These are phyloP conservation scores for Suhomyces chickasaworum DNA, from an alignment of 1,139 yeast species.

Conservation along the genomic window DNA sequence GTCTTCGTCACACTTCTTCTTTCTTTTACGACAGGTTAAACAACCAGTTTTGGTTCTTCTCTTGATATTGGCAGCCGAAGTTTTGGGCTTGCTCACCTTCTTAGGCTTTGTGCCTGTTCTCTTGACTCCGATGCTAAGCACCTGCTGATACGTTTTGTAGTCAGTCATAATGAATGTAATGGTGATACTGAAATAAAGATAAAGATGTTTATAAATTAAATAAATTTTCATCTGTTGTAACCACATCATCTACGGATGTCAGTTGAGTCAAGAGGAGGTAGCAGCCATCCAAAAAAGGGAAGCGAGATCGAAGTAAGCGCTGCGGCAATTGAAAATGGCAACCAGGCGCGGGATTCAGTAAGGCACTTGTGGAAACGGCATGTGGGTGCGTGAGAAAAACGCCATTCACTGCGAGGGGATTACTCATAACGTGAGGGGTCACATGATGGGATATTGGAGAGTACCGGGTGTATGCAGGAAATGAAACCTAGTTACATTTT, in stretches of 20 bases:
- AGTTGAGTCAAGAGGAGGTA: constrained; percentile 3
- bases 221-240: constrained; percentile 1
- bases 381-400: constrained; percentile 2
- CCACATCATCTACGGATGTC: not conserved
- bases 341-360: constrained; percentile 2
- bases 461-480: too few species aligned
- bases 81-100: constrained; percentile 22
- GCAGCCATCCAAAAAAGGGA: constrained; percentile 15
- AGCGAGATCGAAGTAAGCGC: constrained; percentile 18
- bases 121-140: constrained; percentile 37
- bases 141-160: constrained; percentile 49
- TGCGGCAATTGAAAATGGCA: constrained; percentile 6
- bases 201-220: too few species aligned
- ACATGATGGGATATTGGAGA: too few species aligned
- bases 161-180: constrained; percentile 14
- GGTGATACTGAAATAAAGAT: too few species aligned
- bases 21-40: constrained; percentile 67
- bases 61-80: constrained; percentile 25
- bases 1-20: constrained; percentile 73
- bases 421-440: not conserved
- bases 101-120: constrained; percentile 15
- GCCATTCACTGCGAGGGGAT: not conserved
- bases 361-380: constrained; percentile 5
- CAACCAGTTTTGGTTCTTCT: constrained; percentile 75
- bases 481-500: too few species aligned